These are phyloP conservation scores for Globisporangium alternatum DNA, from an alignment of 352 stramenopile genomes.

Conservation along the genomic window DNA sequence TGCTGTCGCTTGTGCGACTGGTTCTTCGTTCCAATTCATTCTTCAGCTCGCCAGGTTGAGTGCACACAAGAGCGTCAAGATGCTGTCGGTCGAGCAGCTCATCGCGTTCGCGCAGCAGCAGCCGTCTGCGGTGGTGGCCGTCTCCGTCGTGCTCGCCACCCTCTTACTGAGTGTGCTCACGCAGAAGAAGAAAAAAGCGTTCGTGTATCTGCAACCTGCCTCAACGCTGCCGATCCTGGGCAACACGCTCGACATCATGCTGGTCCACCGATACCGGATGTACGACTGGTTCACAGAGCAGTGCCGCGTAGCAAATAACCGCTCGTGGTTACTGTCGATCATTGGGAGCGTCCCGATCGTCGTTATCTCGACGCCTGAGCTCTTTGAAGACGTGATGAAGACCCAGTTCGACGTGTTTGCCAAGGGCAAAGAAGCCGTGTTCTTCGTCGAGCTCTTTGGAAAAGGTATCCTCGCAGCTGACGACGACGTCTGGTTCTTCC, in stretches of 20 bases:
- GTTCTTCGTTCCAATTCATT: too few species aligned
- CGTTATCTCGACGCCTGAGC: constrained; percentile 14
- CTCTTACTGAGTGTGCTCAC: not conserved
- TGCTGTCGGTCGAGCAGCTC: too few species aligned
- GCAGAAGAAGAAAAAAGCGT: too few species aligned
- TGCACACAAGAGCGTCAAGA: too few species aligned
- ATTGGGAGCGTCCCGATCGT: not conserved
- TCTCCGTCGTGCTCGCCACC: not conserved
- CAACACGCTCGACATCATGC: not conserved
- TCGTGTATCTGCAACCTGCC: not conserved
- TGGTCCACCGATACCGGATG: not conserved
- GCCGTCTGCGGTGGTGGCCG: too few species aligned
- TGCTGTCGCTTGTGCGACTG: too few species aligned
- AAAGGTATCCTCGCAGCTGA: constrained; percentile 68
- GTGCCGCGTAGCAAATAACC: not conserved
- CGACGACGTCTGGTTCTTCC: constrained; percentile 45
- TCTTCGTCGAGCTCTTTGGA: constrained; percentile 39
- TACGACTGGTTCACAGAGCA: constrained; percentile 8
- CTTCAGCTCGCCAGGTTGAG: too few species aligned
- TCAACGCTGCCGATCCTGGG: constrained; percentile 2
- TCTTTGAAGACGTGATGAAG: constrained; percentile 46
- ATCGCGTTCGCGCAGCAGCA: too few species aligned
- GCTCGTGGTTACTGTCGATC: not conserved
- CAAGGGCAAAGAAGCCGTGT: constrained; percentile 40
- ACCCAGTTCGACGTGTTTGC: constrained; percentile 58